Base-by-base conservation (phyloP, 2,329 filamentous ascomycete genomes). In the Pseudopyricularia cyperi region DNA sequence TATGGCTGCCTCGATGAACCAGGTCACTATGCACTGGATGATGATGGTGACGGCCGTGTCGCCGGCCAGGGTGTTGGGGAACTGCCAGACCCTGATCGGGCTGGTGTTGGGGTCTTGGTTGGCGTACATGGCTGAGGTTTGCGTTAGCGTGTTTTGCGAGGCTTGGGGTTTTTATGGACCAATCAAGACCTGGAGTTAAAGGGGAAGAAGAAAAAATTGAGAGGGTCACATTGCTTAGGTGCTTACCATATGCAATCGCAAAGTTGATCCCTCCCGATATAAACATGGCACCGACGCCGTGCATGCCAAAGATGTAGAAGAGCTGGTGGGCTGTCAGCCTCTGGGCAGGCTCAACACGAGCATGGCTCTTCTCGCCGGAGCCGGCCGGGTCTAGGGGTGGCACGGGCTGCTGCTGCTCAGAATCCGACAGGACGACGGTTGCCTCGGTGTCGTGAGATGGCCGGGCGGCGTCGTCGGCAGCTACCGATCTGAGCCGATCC, bases 181-280 rank as follows among this genome's bases (percentile, higher is more conserved):
- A n/a, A n/a, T n/a, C n/a, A n/a, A n/a, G n/a, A n/a, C n/a, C n/a
- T n/a, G n/a, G n/a, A n/a, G n/a, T n/a, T n/a, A n/a, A n/a, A n/a
- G n/a, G n/a, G n/a, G n/a, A n/a, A n/a, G n/a, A n/a, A n/a, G 44
- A 48, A 33, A 19, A 44, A 42, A 35, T 11, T 14, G 33, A 35
- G 4, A 46, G 32, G 6, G 7, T n/a, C 2, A 24, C 42, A 34
- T 3, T 26, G 24, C 6, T 22, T 37, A 42, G 17, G 14, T 8
- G 59, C 63, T 53, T 58, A 75, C 73, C 70, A 55, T 75, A 77
- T 15, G 72, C 74, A 53, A 77, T 66, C 46, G 66, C 70, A 59
- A 77, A 75, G 62, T 77, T 77, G 55, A 77, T 71, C 22, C 64
- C 72, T 0, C 69, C 75, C 0, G 72, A 74, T 2, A 77, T 46